A percentile compares a stretch with the other conserved stretches of the same genome.
Evolutionary conservation across 257 asterid species (phyloP).

Genomic region (Solanum megistacrolobum): DNA sequence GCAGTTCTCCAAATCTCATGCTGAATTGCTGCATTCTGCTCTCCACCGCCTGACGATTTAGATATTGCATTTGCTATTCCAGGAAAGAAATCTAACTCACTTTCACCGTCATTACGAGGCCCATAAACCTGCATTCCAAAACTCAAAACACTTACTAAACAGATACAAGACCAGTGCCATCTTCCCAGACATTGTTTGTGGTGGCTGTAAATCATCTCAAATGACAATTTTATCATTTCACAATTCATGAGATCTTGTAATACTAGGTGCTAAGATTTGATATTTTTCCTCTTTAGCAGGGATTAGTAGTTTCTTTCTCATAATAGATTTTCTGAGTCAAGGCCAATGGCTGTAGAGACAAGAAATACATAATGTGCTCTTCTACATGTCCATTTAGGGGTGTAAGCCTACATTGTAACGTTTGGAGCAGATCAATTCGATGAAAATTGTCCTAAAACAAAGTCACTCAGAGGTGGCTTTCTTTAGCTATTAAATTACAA

Average conservation of each 20-base stretch:
- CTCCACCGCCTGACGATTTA: slow-evolving; percentile 3
- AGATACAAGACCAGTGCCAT: neutral
- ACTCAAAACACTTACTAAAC: neutral
- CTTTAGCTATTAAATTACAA: neutral
- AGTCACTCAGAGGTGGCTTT: neutral
- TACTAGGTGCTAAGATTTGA: neutral
- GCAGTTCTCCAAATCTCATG: slow-evolving; percentile 88
- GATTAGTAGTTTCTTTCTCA: neutral
- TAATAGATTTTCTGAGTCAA: neutral
- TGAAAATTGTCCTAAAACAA: neutral
- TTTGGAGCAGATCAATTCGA: neutral
- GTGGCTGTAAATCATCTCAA: neutral
- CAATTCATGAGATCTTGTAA: neutral
- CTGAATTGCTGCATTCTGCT: slow-evolving; percentile 23
- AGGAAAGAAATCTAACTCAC: slow-evolving; percentile 59
- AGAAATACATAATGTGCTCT: neutral
- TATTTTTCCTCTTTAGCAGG: neutral
- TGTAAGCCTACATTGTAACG: neutral
- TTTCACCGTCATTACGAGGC: slow-evolving; percentile 39
- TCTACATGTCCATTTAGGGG: neutral
- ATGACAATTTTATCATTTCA: neutral
- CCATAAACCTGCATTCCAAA: slow-evolving; percentile 63
- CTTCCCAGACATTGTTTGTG: neutral
- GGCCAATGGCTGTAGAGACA: neutral
- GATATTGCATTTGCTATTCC: slow-evolving; percentile 54